Percentiles rank a stretch among this genome's conserved stretches.
phyloP scores from a whole-genome alignment of 2,329 filamentous ascomycete genomes.

The Amphichorda felina region DNA sequence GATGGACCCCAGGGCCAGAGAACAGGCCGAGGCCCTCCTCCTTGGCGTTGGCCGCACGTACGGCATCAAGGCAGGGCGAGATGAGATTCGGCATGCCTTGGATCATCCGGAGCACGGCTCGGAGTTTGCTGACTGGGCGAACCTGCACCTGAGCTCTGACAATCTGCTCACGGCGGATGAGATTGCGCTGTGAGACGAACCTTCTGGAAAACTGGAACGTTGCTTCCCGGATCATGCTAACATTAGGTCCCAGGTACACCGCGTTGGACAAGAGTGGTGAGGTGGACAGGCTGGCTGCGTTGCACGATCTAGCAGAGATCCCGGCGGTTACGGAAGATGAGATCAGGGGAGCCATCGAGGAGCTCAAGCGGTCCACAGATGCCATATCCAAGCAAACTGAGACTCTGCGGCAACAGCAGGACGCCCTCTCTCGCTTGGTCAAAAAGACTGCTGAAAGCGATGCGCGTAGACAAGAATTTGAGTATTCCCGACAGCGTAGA shows the following conservation, averaged over 20 bases:
- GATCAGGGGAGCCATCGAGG: slow-evolving; percentile 46
- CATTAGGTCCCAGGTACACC: slow-evolving; percentile 29
- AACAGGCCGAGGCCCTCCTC: slow-evolving; percentile 19
- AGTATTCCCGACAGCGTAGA: slow-evolving; percentile 13
- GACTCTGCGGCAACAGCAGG: slow-evolving; percentile 47
- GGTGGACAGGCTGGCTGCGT: slow-evolving; percentile 30
- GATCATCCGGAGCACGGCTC: slow-evolving; percentile 19
- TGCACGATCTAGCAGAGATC: slow-evolving; percentile 31
- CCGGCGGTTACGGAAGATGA: slow-evolving; percentile 47
- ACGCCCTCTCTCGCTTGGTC: slow-evolving; percentile 41
- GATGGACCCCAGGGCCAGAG: slow-evolving; percentile 15
- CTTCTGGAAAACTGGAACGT: background rate
- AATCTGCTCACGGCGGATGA: slow-evolving; percentile 43
- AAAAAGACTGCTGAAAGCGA: slow-evolving; percentile 23
- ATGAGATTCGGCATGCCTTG: slow-evolving; percentile 25
- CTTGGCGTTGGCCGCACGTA: slow-evolving; percentile 18
- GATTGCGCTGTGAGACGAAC: slow-evolving; percentile 32
- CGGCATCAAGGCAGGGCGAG: slow-evolving; percentile 17
- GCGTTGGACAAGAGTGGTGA: slow-evolving; percentile 34
- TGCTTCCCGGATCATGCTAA: background rate
- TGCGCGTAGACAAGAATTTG: slow-evolving; percentile 15
- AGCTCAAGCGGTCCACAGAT: slow-evolving; percentile 52
- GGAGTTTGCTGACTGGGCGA: slow-evolving; percentile 34
- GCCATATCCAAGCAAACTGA: slow-evolving; percentile 54
- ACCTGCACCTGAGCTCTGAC: slow-evolving; percentile 32